Conservation (phyloP, 2,329 filamentous ascomycete genomes). For the Pseudocercospora macadamiae region DNA sequence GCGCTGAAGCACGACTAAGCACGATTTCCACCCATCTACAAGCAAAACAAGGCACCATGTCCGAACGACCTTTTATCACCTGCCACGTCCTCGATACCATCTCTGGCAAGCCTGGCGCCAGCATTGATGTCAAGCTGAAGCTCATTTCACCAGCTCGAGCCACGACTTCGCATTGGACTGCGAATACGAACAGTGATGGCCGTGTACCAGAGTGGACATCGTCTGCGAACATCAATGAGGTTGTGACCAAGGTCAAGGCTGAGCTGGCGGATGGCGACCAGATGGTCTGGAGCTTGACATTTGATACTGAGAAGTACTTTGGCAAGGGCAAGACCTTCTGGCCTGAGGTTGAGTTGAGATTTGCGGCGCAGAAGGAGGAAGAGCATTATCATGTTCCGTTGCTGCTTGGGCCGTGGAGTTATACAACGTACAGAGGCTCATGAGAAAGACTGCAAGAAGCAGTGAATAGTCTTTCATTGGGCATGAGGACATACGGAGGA, state of each 20-base stretch:
- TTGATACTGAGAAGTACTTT: conserved; percentile 74
- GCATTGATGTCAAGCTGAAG: conserved; percentile 68
- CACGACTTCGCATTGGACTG: conserved; percentile 58
- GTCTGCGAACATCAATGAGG: conserved; percentile 38
- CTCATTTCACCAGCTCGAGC: conserved; percentile 41
- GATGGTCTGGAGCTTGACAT: conserved; percentile 69
- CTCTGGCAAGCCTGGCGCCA: conserved; percentile 68
- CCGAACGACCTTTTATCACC: conserved; percentile 64
- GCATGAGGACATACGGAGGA: background rate
- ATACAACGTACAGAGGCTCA: conserved; percentile 79
- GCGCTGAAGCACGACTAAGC: conserved; percentile 15
- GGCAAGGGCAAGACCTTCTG: conserved; percentile 62
- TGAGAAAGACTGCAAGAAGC: no score
- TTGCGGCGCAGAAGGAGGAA: conserved; percentile 48
- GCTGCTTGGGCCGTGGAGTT: conserved; percentile 76
- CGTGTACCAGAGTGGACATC: conserved; percentile 71
- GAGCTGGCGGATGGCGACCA: conserved; percentile 40
- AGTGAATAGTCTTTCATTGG: no score
- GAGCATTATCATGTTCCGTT: conserved; percentile 81
- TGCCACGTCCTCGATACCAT: conserved; percentile 86
- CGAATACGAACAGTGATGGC: conserved; percentile 75
- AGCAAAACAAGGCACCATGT: conserved; percentile 20
- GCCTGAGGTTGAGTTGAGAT: conserved; percentile 59
- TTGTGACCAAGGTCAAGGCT: conserved; percentile 41
- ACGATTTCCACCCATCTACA: conserved; percentile 18